Conservation (phyloP, 1,139 yeast genomes). For the Pneumocystis oryctolagi region DNA sequence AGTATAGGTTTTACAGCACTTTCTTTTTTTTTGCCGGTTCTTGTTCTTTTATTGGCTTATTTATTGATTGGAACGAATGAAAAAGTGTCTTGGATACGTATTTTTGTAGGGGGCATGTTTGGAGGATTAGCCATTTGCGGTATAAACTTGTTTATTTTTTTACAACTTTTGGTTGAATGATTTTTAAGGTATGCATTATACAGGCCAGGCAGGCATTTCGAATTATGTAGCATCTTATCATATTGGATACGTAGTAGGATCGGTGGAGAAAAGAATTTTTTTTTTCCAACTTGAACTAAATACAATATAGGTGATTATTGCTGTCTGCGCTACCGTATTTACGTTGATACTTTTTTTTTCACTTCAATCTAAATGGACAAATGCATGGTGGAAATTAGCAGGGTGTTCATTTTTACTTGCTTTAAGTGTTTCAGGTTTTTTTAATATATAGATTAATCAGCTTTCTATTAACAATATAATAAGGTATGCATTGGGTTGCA, state of each 20-base stretch:
- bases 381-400: background rate
- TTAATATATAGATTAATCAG: background rate
- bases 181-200: slow-evolving; percentile 4
- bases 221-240: slow-evolving; percentile 2
- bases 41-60: slow-evolving; percentile 1
- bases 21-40: slow-evolving; percentile 1
- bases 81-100: background rate
- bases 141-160: background rate
- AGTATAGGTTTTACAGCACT: background rate
- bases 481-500: slow-evolving; percentile 6
- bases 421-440: slow-evolving; percentile 5
- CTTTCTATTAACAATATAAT: background rate
- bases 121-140: slow-evolving; percentile 5
- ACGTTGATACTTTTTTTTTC: slow-evolving; percentile 5
- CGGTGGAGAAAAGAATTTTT: background rate
- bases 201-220: slow-evolving; percentile 5
- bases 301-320: slow-evolving; percentile 1
- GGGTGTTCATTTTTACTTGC: slow-evolving; percentile 1
- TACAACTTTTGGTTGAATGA: background rate
- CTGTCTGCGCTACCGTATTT: slow-evolving; percentile 4
- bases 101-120: slow-evolving; percentile 2
- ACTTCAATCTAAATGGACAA: slow-evolving; percentile 7
- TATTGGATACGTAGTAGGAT: slow-evolving; percentile 4
- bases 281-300: background rate
- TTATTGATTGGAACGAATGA: slow-evolving; percentile 2